Conservation (phyloP, 108 stramenopile species). For the Stephanodiscus triporus region DNA sequence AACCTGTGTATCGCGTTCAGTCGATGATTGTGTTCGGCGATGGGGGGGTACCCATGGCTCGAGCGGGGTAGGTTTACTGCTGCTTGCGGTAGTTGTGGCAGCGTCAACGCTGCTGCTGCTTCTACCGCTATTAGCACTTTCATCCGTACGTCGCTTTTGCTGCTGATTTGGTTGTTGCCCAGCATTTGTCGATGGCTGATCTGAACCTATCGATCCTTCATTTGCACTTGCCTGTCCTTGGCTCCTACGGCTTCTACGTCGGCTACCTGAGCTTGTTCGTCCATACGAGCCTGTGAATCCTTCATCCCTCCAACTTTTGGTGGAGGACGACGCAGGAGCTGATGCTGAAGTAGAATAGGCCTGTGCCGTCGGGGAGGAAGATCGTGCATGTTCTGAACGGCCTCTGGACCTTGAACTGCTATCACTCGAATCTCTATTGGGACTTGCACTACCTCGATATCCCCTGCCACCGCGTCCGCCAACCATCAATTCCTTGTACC, state of each 20-base stretch:
- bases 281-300: constrained; percentile 45
- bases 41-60: constrained; percentile 72
- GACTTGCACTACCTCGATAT: constrained; percentile 24
- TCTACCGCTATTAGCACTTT: constrained; percentile 3
- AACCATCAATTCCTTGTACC: constrained; percentile 78
- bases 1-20: constrained; percentile 53
- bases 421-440: constrained; percentile 4
- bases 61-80: neutral
- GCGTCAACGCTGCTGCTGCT: constrained; percentile 6
- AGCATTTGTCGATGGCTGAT: constrained; percentile 5
- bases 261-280: constrained; percentile 41
- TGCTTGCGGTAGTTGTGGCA: neutral
- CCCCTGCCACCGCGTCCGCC: constrained; percentile 54
- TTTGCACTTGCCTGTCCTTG: constrained; percentile 11
- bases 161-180: constrained; percentile 17
- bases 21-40: constrained; percentile 63
- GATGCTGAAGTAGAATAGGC: constrained; percentile 21
- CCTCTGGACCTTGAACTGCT: constrained; percentile 2
- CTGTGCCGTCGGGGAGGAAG: constrained; percentile 20
- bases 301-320: constrained; percentile 53
- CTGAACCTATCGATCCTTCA: neutral
- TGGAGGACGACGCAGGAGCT: constrained; percentile 19
- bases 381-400: neutral
- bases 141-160: constrained; percentile 6
- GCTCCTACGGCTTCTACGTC: constrained; percentile 44